phyloP scores from a whole-genome alignment of 495 filamentous ascomycete genomes.

The Talaromyces ruber region DNA sequence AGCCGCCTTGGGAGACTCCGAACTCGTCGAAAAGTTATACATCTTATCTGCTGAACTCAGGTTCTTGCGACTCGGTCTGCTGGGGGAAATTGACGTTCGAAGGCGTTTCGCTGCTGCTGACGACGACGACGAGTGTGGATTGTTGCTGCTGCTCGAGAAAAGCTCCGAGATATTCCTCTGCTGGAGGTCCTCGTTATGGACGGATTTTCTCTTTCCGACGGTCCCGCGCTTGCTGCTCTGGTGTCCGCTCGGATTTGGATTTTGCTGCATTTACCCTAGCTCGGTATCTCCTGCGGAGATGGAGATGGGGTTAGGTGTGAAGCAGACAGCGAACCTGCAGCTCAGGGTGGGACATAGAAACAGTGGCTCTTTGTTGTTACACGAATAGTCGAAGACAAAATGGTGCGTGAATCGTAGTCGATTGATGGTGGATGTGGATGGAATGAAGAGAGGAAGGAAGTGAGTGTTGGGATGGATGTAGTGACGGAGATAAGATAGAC shows the following conservation, averaged over 20 bases:
- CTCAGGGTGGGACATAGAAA: neutral
- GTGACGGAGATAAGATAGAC: constrained; percentile 6
- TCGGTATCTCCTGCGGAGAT: constrained; percentile 4
- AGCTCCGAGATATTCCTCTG: constrained; percentile 44
- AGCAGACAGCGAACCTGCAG: neutral
- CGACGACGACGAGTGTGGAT: constrained; percentile 12
- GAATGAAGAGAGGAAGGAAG: neutral
- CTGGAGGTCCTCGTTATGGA: constrained; percentile 30
- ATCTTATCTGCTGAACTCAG: constrained; percentile 28
- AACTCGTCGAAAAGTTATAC: constrained; percentile 39
- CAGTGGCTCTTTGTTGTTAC: neutral
- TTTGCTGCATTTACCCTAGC: constrained; percentile 40
- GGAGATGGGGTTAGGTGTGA: neutral
- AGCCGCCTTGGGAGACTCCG: constrained; percentile 20
- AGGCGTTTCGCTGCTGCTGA: constrained; percentile 33
- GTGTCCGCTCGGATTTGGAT: constrained; percentile 33
- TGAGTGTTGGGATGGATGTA: neutral
- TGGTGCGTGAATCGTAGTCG: neutral
- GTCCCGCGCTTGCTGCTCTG: constrained; percentile 42
- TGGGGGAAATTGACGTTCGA: constrained; percentile 24
- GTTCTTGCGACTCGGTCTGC: constrained; percentile 1
- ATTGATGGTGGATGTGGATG: neutral
- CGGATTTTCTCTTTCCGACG: constrained; percentile 38
- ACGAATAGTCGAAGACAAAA: neutral
- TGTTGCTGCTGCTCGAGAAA: constrained; percentile 22